Base-by-base conservation (phyloP, 2,329 filamentous ascomycete species). In the Clarireedia homoeocarpa region DNA sequence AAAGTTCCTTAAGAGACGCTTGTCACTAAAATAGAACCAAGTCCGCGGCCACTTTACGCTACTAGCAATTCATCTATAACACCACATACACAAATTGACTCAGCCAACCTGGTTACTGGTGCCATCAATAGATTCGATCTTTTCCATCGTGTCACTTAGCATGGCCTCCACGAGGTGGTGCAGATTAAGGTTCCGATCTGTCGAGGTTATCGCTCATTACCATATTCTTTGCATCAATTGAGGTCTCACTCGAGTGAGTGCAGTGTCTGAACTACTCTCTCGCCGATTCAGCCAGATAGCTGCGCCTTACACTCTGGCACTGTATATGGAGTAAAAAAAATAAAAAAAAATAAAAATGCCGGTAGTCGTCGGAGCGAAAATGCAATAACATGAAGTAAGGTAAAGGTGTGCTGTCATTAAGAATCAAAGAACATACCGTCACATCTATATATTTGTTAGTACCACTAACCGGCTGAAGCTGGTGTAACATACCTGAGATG, bases 401-500 rank as follows among this genome's bases (percentile, higher is more conserved):
- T 54, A 58, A 49, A 44, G 46, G 53, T 53, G 60, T 26, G 15
- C 24, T 6, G 9, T 15, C 3, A 24, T 20, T 6, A 50, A 50
- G 15, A 2, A 53, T 3, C 15, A 23, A 45, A 14, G 63, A 70
- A 83, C 82, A 67, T 85, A 85, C 82, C 79, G 68, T 85, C 82
- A 69, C 82, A 85, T 71, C 82, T 84, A 61, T 50, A 59, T 60
- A 30, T 55, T 46, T 46, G 68, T 76, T 67, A 76, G 71, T 58
- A 49, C 55, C 27, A 48, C 23, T 38, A 53, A 36, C 39, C 44
- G 20, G 42, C 50, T 58, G 39, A 56, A 54, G 38, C 23, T 53
- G 38, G 51, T 44, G 45, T 26, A 30, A 61, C 61, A 62, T 59
- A 84, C 81, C 83, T 77, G 61, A 94, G 78, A 79, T 94, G 89